These are phyloP conservation scores for Cladophialophora bantiana DNA, from an alignment of 2,329 filamentous ascomycete species.

Conservation along the genomic window DNA sequence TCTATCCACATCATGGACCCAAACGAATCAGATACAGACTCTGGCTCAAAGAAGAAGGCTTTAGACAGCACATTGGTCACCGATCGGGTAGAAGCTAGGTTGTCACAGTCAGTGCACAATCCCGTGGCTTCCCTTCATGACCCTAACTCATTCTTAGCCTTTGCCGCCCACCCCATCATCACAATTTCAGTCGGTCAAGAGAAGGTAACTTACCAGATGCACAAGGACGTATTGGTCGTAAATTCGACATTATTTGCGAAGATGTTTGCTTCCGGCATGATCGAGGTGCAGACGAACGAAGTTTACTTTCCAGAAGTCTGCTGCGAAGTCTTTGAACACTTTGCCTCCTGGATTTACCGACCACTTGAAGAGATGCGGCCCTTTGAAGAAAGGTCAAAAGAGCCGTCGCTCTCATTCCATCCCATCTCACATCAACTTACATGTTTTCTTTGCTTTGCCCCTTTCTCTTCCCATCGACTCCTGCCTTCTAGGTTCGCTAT, in stretches of 20 bases:
- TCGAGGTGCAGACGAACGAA: conserved; percentile 5
- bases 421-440: neutral
- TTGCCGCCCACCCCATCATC: conserved; percentile 3
- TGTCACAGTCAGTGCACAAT: neutral
- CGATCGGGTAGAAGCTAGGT: neutral
- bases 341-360: conserved; percentile 1
- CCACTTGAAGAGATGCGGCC: neutral
- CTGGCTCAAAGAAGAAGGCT: neutral
- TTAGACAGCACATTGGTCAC: neutral
- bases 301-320: neutral
- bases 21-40: neutral
- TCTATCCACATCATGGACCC: neutral
- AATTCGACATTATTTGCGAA: neutral
- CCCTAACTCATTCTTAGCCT: neutral
- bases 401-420: too few species aligned
- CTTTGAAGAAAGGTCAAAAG: too few species aligned
- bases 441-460: neutral
- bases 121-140: neutral
- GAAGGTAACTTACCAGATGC: neutral
- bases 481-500: too few species aligned
- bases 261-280: neutral
- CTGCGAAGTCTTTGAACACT: neutral
- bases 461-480: neutral
- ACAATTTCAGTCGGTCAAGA: conserved; percentile 1
- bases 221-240: neutral